Evolutionary conservation across 805 yeast species (phyloP).

Genomic region (Candida tallmaniae): DNA sequence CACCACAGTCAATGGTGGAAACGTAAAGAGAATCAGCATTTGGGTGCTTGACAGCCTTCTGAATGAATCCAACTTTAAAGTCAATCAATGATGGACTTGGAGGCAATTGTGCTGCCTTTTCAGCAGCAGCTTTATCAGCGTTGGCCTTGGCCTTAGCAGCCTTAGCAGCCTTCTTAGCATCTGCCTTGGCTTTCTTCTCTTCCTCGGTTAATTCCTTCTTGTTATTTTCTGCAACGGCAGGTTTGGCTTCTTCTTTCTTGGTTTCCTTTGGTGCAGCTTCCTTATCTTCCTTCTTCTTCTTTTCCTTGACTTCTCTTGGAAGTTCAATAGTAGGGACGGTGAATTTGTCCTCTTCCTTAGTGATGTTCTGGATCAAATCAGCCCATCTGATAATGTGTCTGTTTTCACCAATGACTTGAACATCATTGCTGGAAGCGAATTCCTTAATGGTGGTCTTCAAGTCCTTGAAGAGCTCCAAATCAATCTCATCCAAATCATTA

Average conservation of each 20-base stretch:
- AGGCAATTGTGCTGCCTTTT: slow-evolving; percentile 53
- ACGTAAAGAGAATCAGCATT: slow-evolving; percentile 96
- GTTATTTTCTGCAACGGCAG: slow-evolving; percentile 14
- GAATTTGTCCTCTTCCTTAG: slow-evolving; percentile 47
- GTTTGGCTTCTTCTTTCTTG: slow-evolving; percentile 5
- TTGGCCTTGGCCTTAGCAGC: slow-evolving; percentile 61
- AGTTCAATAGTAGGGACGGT: slow-evolving; percentile 57
- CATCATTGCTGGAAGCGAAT: slow-evolving; percentile 37
- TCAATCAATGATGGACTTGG: slow-evolving; percentile 84
- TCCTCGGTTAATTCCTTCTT: slow-evolving; percentile 32
- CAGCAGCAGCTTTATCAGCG: slow-evolving; percentile 45
- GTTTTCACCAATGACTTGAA: slow-evolving; percentile 51
- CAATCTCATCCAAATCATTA: slow-evolving; percentile 62
- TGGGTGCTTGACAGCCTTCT: slow-evolving; percentile 95
- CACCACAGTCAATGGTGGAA: slow-evolving; percentile 95
- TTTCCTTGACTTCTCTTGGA: slow-evolving; percentile 73
- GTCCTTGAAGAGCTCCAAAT: slow-evolving; percentile 62
- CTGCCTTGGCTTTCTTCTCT: slow-evolving; percentile 43
- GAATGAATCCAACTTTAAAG: slow-evolving; percentile 92
- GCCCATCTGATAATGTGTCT: slow-evolving; percentile 94
- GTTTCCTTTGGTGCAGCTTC: slow-evolving; percentile 28
- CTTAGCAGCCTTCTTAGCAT: slow-evolving; percentile 59
- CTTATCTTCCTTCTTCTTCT: slow-evolving; percentile 40
- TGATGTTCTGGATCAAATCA: slow-evolving; percentile 73
- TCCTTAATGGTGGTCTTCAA: slow-evolving; percentile 56